Evolutionary conservation across 2,329 filamentous ascomycete species (phyloP).

Genomic region (Blastomyces percursus): DNA sequence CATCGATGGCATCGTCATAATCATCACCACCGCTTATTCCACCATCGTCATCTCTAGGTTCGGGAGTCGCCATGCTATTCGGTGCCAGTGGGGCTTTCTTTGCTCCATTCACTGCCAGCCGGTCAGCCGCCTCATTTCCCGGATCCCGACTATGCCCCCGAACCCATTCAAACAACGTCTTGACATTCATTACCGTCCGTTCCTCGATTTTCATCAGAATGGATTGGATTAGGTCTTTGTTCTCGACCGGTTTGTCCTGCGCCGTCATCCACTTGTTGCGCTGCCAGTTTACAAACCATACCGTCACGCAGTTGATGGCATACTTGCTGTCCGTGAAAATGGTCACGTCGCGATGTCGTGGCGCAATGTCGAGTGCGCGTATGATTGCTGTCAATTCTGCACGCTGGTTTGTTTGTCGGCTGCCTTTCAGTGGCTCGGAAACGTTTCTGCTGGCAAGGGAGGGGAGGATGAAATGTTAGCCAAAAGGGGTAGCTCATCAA

Average conservation of each 20-base stretch:
- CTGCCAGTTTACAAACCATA: slow-evolving; percentile 72
- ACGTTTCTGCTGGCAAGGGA: slow-evolving; percentile 46
- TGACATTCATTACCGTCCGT: slow-evolving; percentile 47
- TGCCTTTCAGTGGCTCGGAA: slow-evolving; percentile 63
- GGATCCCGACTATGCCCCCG: slow-evolving; percentile 66
- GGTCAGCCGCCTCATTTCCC: slow-evolving; percentile 74
- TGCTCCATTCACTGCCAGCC: slow-evolving; percentile 60
- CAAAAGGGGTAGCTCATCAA: slow-evolving; percentile 2
- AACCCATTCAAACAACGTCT: slow-evolving; percentile 72
- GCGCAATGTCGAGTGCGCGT: slow-evolving; percentile 67
- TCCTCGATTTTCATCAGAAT: slow-evolving; percentile 62
- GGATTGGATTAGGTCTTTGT: slow-evolving; percentile 69
- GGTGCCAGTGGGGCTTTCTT: slow-evolving; percentile 21
- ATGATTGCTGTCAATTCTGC: slow-evolving; percentile 87
- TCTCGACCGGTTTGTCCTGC: slow-evolving; percentile 62
- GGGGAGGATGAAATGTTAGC: slow-evolving; percentile 19
- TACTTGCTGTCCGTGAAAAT: slow-evolving; percentile 89
- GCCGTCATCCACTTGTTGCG: slow-evolving; percentile 67
- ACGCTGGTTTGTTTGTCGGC: slow-evolving; percentile 81
- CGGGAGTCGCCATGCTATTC: slow-evolving; percentile 15
- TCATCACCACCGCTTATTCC: slow-evolving; percentile 9
- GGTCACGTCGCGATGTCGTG: slow-evolving; percentile 54
- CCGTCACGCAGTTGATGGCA: slow-evolving; percentile 75
- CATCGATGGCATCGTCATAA: background rate
- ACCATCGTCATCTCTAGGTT: slow-evolving; percentile 20